Evolutionary conservation across 1,284 basidiomycete genomes (phyloP).

Genomic region (Rhodotorula sp.): DNA sequence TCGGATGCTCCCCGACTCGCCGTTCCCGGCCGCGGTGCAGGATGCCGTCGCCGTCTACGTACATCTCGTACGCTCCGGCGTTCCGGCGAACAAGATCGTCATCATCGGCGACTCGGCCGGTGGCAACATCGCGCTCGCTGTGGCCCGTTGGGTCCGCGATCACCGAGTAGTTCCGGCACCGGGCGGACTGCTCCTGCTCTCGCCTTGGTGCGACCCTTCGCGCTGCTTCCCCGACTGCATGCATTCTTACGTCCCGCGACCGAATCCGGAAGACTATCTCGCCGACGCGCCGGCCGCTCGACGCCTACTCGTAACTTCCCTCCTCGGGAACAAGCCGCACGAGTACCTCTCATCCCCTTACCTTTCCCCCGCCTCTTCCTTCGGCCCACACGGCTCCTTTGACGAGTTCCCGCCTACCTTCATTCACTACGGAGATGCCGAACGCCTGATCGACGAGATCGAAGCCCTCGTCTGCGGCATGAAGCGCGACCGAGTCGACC

Average conservation of each 20-base stretch:
- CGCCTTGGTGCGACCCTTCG: slow-evolving; percentile 35
- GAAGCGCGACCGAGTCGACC: slow-evolving; percentile 22
- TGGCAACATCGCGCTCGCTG: slow-evolving; percentile 48
- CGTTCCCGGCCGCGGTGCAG: slow-evolving; percentile 39
- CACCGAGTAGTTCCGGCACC: slow-evolving; percentile 33
- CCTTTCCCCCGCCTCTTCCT: slow-evolving; percentile 34
- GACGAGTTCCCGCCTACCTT: slow-evolving; percentile 30
- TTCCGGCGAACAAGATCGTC: slow-evolving; percentile 45
- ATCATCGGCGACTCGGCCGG: slow-evolving; percentile 50
- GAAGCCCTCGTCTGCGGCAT: slow-evolving; percentile 29
- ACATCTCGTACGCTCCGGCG: slow-evolving; percentile 23
- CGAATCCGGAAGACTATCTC: slow-evolving; percentile 39
- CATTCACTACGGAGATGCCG: slow-evolving; percentile 37
- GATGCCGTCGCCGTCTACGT: slow-evolving; percentile 34
- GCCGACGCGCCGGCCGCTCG: slow-evolving; percentile 32
- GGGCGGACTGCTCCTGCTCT: slow-evolving; percentile 35
- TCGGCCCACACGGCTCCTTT: slow-evolving; percentile 32
- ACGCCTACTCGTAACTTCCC: slow-evolving; percentile 27
- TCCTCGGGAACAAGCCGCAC: slow-evolving; percentile 34
- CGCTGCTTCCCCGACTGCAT: slow-evolving; percentile 32
- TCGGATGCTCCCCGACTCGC: slow-evolving; percentile 27
- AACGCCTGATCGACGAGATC: slow-evolving; percentile 38
- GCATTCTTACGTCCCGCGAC: slow-evolving; percentile 25
- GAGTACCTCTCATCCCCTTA: slow-evolving; percentile 30
- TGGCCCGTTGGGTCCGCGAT: slow-evolving; percentile 49